Conservation (phyloP, 176 grass and related monocot genomes). For the Tuctoria greenei region DNA sequence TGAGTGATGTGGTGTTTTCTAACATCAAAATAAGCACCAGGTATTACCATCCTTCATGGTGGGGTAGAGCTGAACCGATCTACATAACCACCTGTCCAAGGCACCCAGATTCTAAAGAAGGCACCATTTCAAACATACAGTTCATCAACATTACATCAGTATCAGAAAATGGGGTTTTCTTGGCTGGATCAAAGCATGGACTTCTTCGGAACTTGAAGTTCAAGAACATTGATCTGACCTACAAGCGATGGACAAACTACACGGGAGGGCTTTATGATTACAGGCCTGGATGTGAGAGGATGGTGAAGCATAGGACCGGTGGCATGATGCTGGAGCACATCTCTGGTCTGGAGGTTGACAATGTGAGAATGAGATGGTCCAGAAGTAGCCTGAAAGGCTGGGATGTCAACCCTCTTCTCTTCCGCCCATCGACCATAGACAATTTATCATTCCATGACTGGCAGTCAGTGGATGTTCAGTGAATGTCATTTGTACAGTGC, state of each 20-base stretch:
- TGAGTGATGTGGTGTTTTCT: slow-evolving; percentile 65
- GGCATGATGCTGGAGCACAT: slow-evolving; percentile 89
- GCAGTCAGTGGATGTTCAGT: slow-evolving; percentile 52
- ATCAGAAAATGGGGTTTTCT: slow-evolving; percentile 85
- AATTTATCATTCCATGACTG: slow-evolving; percentile 72
- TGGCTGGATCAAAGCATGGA: slow-evolving; percentile 60
- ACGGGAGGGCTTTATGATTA: slow-evolving; percentile 70
- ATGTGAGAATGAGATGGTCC: slow-evolving; percentile 79
- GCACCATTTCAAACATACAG: slow-evolving; percentile 70
- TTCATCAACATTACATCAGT: slow-evolving; percentile 83
- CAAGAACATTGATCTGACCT: slow-evolving; percentile 70
- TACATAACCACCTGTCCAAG: slow-evolving; percentile 89
- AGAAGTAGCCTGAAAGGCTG: slow-evolving; percentile 48
- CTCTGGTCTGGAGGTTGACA: slow-evolving; percentile 73
- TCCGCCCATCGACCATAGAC: slow-evolving; percentile 56
- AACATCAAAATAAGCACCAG: slow-evolving; percentile 89
- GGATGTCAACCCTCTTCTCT: slow-evolving; percentile 59
- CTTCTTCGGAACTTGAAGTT: slow-evolving; percentile 65
- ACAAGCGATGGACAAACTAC: slow-evolving; percentile 68
- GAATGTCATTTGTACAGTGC: background rate
- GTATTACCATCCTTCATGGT: slow-evolving; percentile 93
- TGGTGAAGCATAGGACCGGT: slow-evolving; percentile 63
- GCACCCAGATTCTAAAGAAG: slow-evolving; percentile 50
- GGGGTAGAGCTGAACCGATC: slow-evolving; percentile 91
- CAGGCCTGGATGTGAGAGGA: slow-evolving; percentile 59